Percentiles rank a stretch among this genome's conserved stretches.
phyloP scores from a whole-genome alignment of 352 stramenopile genomes.

The Phytophthora rubi region DNA sequence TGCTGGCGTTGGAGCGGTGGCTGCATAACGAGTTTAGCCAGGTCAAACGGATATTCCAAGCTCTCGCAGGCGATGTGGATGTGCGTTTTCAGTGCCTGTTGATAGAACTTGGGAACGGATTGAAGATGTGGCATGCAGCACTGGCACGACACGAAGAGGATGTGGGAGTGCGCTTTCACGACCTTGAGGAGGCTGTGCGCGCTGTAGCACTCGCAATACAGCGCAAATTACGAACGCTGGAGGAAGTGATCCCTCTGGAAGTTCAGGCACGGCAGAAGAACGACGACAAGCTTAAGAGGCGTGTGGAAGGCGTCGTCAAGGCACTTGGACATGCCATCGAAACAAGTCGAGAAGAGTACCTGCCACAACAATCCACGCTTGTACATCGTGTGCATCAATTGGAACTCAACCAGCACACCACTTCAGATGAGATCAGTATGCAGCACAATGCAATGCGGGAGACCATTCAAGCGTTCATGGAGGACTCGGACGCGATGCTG shows the following conservation, averaged over 20 bases:
- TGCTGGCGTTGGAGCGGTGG: conserved; percentile 65
- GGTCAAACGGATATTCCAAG: conserved; percentile 62
- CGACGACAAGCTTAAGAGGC: conserved; percentile 57
- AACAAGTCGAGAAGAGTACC: conserved; percentile 33
- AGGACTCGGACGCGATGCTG: conserved; percentile 42
- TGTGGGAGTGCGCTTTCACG: conserved; percentile 25
- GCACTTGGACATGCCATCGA: conserved; percentile 42
- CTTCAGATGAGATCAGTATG: conserved; percentile 24
- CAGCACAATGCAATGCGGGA: conserved; percentile 39
- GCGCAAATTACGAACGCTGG: conserved; percentile 53
- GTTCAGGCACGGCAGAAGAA: conserved; percentile 64
- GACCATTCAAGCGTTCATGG: conserved; percentile 38
- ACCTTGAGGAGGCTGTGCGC: conserved; percentile 42
- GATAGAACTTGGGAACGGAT: conserved; percentile 36
- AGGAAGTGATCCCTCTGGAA: conserved; percentile 71
- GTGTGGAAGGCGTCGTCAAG: conserved; percentile 55
- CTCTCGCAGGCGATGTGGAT: conserved; percentile 45
- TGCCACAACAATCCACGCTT: conserved; percentile 25
- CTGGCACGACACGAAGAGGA: conserved; percentile 51
- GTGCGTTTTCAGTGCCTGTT: conserved; percentile 44
- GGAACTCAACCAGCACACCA: conserved; percentile 16
- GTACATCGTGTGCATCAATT: conserved; percentile 40
- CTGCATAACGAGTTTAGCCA: conserved; percentile 55
- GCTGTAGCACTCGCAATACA: conserved; percentile 37
- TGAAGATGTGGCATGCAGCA: conserved; percentile 39